Evolutionary conservation across 306 rosid species (phyloP), one percentile per base, ranked within the genome.

Genomic region (Quercus rubra): DNA sequence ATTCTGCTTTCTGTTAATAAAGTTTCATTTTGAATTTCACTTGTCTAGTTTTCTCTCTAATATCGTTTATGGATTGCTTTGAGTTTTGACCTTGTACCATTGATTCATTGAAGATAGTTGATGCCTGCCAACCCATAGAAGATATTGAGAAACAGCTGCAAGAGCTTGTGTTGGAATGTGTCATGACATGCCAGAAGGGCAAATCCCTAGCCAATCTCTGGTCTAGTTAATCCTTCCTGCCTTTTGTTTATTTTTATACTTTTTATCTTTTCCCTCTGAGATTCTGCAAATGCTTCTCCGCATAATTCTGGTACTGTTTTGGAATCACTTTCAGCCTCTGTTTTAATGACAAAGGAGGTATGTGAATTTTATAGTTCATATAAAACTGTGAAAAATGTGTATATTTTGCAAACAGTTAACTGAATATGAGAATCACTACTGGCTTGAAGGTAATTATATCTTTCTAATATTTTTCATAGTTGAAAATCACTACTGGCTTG

Each of bases 131-230:
- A 75, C 76, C 94, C 73, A 86, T 91, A 43, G 94, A 91, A 83
- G 92, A 84, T 66, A 88, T 91, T 46, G 97, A 91, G 93, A 93
- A 89, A 75, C 90, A 85, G 77, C 83, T 93, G 83, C 97, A 63
- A 75, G 88, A 89, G 64, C 86, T 82, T 1, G 94, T 82, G 41
- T 61, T 87, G 46, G 87, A 71, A 25, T 84, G 86, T 77, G 89
- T 95, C 82, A 63, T 30, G 49, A 70, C 77, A 74, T 90, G 97
- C 86, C 85, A 62, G 70, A 84, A 87, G 33, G 97, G 95, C 78
- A 90, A 74, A 62, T 83, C 92, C 58, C 88, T 92, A 63, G 81
- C 92, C 64, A 27, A 88, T 63, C 87, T 89, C 79, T 92, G 96
- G 97, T 51, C 81, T 4, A 13, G 43, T 73, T 89, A 84, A 46